Percentiles rank a stretch among this genome's conserved stretches.
Evolutionary conservation across 2,329 filamentous ascomycete species (phyloP).

Genomic region (Bipolaris zeicola): DNA sequence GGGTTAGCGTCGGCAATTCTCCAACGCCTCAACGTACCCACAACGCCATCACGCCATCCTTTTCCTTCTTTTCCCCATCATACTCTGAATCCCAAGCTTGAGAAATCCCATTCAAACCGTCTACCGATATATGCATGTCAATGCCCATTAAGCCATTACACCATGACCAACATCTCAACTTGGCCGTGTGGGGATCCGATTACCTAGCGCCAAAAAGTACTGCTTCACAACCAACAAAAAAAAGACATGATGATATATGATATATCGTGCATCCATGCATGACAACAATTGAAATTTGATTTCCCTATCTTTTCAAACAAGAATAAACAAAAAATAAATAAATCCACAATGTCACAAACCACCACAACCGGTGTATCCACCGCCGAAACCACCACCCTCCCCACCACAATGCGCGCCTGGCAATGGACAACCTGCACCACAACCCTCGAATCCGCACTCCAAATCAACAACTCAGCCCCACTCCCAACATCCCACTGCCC

Average conservation of each 20-base stretch:
- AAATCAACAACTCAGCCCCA: conserved; percentile 12
- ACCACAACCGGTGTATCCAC: not conserved
- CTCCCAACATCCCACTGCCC: conserved; percentile 8
- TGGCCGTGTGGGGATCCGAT: conserved; percentile 16
- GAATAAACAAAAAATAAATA: not conserved
- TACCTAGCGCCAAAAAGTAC: not conserved
- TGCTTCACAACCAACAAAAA: conserved; percentile 5
- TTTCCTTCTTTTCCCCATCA: not conserved
- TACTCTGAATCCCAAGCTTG: not conserved
- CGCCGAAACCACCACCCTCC: conserved; percentile 5
- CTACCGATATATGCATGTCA: too few species aligned
- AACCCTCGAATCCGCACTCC: conserved; percentile 21
- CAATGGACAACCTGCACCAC: conserved; percentile 23
- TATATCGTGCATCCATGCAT: not conserved
- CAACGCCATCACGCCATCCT: not conserved
- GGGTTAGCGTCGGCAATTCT: not conserved
- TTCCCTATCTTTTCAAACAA: not conserved
- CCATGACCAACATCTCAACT: not conserved
- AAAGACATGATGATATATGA: conserved; percentile 2
- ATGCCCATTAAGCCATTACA: not conserved
- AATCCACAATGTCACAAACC: conserved; percentile 7
- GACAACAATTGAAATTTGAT: not conserved
- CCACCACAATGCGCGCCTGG: conserved; percentile 33
- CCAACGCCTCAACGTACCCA: not conserved
- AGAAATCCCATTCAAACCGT: too few species aligned